Conservation (phyloP, 2,329 filamentous ascomycete species). For the Ceratocystis lukuohia region DNA sequence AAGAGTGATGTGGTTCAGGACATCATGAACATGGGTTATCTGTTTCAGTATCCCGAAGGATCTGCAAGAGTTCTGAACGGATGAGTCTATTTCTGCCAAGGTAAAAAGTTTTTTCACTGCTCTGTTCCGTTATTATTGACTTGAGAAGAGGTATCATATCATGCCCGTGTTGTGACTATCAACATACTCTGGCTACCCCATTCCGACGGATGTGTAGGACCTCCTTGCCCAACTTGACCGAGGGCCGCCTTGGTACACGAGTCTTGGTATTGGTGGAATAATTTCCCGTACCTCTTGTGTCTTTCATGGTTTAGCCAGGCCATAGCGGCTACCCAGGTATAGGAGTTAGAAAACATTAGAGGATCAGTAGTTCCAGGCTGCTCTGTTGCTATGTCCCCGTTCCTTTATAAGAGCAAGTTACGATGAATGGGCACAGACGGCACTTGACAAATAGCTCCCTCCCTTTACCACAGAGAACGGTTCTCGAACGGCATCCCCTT, state of each 20-base stretch:
- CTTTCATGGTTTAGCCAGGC: not conserved
- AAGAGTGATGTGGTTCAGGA: not conserved
- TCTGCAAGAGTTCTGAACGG: not conserved
- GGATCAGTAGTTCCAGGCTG: not conserved
- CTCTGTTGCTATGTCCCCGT: not conserved
- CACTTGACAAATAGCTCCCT: not conserved
- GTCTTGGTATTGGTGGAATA: not conserved
- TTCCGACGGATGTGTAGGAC: not conserved
- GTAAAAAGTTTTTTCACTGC: no score
- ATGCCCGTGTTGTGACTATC: not conserved
- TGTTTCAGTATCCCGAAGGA: not conserved
- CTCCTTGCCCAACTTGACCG: not conserved
- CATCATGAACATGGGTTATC: not conserved
- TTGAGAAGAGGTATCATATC: not conserved
- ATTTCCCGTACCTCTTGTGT: not conserved
- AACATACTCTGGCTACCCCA: not conserved
- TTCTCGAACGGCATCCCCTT: not conserved
- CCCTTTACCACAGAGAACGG: not conserved
- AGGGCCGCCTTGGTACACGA: not conserved
- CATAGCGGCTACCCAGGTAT: not conserved
- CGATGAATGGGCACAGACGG: slow-evolving; percentile 3
- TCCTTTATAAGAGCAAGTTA: not conserved
- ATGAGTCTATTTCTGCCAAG: not conserved
- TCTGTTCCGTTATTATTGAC: not conserved
- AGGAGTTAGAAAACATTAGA: not conserved